These are phyloP conservation scores for Punica granatum DNA, from an alignment of 345 rosid species.

Conservation along the genomic window DNA sequence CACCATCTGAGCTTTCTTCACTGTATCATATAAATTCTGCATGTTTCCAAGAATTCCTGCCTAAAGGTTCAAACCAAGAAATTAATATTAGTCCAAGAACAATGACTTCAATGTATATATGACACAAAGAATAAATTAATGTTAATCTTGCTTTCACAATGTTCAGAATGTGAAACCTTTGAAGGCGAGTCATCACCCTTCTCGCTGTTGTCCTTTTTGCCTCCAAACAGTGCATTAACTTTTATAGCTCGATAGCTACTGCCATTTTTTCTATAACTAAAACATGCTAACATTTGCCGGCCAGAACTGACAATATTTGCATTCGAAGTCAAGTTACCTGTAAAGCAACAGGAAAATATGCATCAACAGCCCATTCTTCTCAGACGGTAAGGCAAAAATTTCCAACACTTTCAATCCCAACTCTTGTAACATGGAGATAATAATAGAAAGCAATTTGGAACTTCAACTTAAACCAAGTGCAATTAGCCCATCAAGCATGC, in stretches of 20 bases:
- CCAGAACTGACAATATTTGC: conserved; percentile 28
- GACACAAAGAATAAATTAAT: no score
- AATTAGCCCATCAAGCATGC: background rate
- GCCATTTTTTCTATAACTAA: conserved; percentile 21
- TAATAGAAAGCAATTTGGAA: background rate
- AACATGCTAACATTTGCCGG: conserved; percentile 23
- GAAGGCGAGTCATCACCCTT: conserved; percentile 56
- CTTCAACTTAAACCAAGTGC: background rate
- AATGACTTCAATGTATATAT: no score
- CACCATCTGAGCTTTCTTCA: conserved; percentile 96
- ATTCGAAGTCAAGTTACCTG: conserved; percentile 42
- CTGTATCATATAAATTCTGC: conserved; percentile 86
- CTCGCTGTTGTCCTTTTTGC: conserved; percentile 56
- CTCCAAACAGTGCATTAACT: conserved; percentile 67
- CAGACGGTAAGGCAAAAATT: background rate
- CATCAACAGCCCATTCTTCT: conserved; percentile 6
- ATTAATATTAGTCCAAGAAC: conserved; percentile 13
- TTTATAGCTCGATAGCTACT: conserved; percentile 26
- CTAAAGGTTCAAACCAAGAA: conserved; percentile 24
- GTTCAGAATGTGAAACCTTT: conserved; percentile 35
- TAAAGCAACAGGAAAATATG: conserved; percentile 13
- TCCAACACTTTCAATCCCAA: background rate
- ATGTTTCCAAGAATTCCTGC: conserved; percentile 89
- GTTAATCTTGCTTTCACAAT: background rate
- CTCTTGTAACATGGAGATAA: background rate